Percentiles rank a stretch among this genome's conserved stretches.
phyloP scores from a whole-genome alignment of 2,329 filamentous ascomycete genomes.

The Arthroderma sp. region DNA sequence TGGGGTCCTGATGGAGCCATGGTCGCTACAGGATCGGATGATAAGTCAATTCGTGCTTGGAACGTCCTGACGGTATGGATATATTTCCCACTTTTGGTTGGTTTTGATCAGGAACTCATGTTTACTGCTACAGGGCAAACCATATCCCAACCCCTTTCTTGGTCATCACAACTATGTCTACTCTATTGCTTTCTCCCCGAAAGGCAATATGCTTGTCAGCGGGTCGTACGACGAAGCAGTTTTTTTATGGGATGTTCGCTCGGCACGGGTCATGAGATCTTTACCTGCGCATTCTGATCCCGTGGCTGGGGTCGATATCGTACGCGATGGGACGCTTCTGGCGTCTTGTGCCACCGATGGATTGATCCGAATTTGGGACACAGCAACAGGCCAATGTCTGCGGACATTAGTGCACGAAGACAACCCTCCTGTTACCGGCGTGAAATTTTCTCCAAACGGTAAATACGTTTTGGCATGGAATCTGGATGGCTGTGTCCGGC shows the following conservation, averaged over 20 bases:
- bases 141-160: slow-evolving; percentile 49
- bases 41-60: slow-evolving; percentile 93
- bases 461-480: slow-evolving; percentile 86
- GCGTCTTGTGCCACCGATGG: slow-evolving; percentile 87
- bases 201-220: slow-evolving; percentile 90
- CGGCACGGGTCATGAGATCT: slow-evolving; percentile 74
- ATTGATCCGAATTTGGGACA: slow-evolving; percentile 89
- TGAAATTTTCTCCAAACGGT: slow-evolving; percentile 88
- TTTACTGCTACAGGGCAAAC: slow-evolving; percentile 33
- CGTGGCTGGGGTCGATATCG: slow-evolving; percentile 85
- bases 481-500: slow-evolving; percentile 72
- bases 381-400: slow-evolving; percentile 84
- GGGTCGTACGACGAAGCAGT: slow-evolving; percentile 96
- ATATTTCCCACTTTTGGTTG: neutral
- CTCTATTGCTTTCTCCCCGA: slow-evolving; percentile 87
- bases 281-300: slow-evolving; percentile 92
- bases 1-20: slow-evolving; percentile 85
- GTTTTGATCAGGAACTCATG: neutral
- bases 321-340: slow-evolving; percentile 79
- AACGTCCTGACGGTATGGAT: slow-evolving; percentile 44
- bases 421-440: slow-evolving; percentile 75
- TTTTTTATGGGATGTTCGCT: slow-evolving; percentile 89
- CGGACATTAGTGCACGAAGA: slow-evolving; percentile 94
- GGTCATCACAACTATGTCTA: slow-evolving; percentile 97
- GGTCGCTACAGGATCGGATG: slow-evolving; percentile 82